These are phyloP conservation scores for Gynostemma pentaphyllum DNA, from an alignment of 306 rosid species.

Conservation along the genomic window DNA sequence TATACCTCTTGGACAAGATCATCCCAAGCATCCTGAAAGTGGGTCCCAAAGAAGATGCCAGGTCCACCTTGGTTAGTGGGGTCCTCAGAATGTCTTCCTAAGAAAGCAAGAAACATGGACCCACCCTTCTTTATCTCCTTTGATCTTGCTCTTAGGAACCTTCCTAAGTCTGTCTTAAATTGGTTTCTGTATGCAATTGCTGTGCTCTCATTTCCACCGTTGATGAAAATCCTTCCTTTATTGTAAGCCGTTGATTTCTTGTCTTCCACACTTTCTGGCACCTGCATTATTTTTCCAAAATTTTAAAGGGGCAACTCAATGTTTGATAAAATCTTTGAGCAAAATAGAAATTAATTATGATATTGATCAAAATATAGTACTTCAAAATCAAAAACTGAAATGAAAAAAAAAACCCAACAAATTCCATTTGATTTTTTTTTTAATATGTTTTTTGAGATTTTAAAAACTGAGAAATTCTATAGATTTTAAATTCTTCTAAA, in stretches of 20 bases:
- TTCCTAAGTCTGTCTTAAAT: conserved; percentile 59
- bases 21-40: conserved; percentile 93
- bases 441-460: too few relatives aligned
- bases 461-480: too few relatives aligned
- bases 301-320: too few relatives aligned
- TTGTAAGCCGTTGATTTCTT: conserved; percentile 53
- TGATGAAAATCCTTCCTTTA: conserved; percentile 77
- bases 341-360: too few relatives aligned
- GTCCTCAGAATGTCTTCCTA: conserved; percentile 67
- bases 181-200: conserved; percentile 66
- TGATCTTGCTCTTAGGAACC: conserved; percentile 56
- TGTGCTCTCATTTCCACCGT: conserved; percentile 61
- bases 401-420: too few relatives aligned
- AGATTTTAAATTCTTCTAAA: too few relatives aligned
- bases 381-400: too few relatives aligned
- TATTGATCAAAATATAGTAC: too few relatives aligned
- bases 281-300: too few relatives aligned
- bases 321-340: too few relatives aligned
- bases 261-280: conserved; percentile 62
- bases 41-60: conserved; percentile 85
- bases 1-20: conserved; percentile 92
- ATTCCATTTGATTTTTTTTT: too few relatives aligned
- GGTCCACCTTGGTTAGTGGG: conserved; percentile 89
- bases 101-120: conserved; percentile 75
- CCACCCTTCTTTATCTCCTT: conserved; percentile 71